Base-by-base conservation (phyloP, 2,329 filamentous ascomycete species). In the Diaporthe vexans region DNA sequence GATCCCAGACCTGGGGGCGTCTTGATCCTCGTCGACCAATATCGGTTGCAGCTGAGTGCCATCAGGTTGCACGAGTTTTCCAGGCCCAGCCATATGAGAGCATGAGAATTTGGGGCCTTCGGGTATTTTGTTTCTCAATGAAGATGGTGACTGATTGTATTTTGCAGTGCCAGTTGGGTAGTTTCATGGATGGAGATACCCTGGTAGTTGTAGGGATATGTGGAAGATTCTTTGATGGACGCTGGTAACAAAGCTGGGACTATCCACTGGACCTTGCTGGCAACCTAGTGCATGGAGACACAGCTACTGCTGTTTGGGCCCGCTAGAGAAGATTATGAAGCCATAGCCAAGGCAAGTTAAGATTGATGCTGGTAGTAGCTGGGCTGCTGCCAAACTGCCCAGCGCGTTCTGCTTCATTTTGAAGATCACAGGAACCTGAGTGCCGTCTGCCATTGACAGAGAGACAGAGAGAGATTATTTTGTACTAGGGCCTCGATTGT, bases 21-120 rank as follows among this genome's bases (percentile, higher is more conserved):
- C 72, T 1, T 54, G 17, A 19, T 65, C 57, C 21, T 72, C 58
- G 8, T 63, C 24, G 19, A 72, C 37, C 17, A n/a, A 8, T 6
- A 72, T 54, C 19, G 70, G 70, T 26, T 72, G 70, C 57, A 26
- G 10, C 24, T 43, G 33, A n/a, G 70, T 63, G 57, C 70, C 70
- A 13, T 46, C 24, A 7, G 46, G 33, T 24, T 17, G 4, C 15
- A 43, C 33, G 4, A 15, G 10, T 19, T 43, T n/a, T 33, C 40
- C 13, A 1, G 17, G 7, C 11, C 17, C 35, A 26, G 57, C n/a
- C 70, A 72, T 72, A 10, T 56, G 29, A 6, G 4, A 33, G 29
- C 21, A 29, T 26, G 43, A 21, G 26, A 13, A 46, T 2, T 40
- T 43, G 21, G 40, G 21, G 19, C 21, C 1, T 68, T 26, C 5